Base-by-base conservation (phyloP, 306 rosid species). In the Boehmeria nivea region DNA sequence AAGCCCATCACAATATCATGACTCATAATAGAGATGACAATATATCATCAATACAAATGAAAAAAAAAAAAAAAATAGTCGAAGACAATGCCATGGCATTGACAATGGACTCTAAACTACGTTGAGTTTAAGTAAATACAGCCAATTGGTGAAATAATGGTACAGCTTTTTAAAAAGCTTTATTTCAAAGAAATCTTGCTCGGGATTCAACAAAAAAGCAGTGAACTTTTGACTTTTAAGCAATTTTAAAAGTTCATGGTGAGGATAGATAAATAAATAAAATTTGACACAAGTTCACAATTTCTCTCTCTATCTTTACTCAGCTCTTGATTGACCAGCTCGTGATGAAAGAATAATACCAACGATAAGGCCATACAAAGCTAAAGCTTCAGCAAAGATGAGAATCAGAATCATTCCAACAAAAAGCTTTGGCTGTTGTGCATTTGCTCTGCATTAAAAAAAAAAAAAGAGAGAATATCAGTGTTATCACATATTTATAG, bases 321-420 rank as follows among this genome's bases (percentile, higher is more conserved):
- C 87, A 28, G 93, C 83, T 71, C 93, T 70, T 62, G 93, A 84
- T 71, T 84, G 87, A 68, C 93, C 87, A 56, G 93, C 84, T 4
- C 83, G 76, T 37, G 88, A 85, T n/a, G 94, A 79, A 50, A 81
- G 88, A 62, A 85, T 81, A 72, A 85, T 81, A 22, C 94, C 88
- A 59, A 85, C 94, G 60, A 81, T 85, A 8, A 85, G 86, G 61
- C 88, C 94, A 28, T 81, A 81, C 73, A 84, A 75, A 6, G 94
- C 94, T 77, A 81, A 69, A 1, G 86, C 88, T 61, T 85, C 84
- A 18, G 83, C 89, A 60, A 82, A 85, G 74, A 85, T 85, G 79
- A 82, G 89, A 68, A 79, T 77, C 15, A 85, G 84, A 71, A 80
- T 77, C 84, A 82, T 85, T 50, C 86, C 83, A 25, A 83, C 83